These are phyloP conservation scores for Butyriboletus pseudospeciosus DNA, from an alignment of 1,284 basidiomycete genomes.

Conservation along the genomic window DNA sequence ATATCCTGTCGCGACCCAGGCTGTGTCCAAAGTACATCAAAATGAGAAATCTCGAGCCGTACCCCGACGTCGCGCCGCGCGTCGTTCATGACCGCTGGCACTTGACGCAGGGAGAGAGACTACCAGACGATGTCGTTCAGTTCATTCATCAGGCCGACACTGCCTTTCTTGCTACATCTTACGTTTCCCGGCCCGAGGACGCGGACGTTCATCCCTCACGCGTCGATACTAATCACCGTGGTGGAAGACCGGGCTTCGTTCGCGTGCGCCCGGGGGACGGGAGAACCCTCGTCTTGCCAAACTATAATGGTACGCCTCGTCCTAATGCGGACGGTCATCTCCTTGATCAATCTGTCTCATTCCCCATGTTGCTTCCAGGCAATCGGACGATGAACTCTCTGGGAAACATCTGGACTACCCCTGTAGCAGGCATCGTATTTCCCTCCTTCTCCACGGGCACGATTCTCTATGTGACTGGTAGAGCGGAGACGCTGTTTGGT, in stretches of 20 bases:
- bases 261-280: slow-evolving; percentile 51
- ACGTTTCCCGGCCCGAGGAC: slow-evolving; percentile 38
- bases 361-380: slow-evolving; percentile 32
- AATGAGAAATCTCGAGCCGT: slow-evolving; percentile 42
- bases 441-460: slow-evolving; percentile 50
- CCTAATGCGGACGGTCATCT: neutral
- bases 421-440: slow-evolving; percentile 52
- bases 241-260: slow-evolving; percentile 57
- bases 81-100: slow-evolving; percentile 34
- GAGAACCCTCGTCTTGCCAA: slow-evolving; percentile 53
- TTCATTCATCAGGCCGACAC: slow-evolving; percentile 51
- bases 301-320: slow-evolving; percentile 49
- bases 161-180: slow-evolving; percentile 51
- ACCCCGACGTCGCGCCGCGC: slow-evolving; percentile 35
- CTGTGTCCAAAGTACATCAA: slow-evolving; percentile 65
- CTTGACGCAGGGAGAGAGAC: slow-evolving; percentile 30
- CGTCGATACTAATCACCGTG: slow-evolving; percentile 59
- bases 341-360: neutral
- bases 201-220: slow-evolving; percentile 47
- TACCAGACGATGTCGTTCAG: slow-evolving; percentile 45
- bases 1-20: neutral
- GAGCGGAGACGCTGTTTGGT: slow-evolving; percentile 48
- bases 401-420: slow-evolving; percentile 56
- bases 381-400: slow-evolving; percentile 60
- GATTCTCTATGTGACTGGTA: slow-evolving; percentile 59